Evolutionary conservation across 1,284 basidiomycete species (phyloP).

Genomic region (Melampsora americana): DNA sequence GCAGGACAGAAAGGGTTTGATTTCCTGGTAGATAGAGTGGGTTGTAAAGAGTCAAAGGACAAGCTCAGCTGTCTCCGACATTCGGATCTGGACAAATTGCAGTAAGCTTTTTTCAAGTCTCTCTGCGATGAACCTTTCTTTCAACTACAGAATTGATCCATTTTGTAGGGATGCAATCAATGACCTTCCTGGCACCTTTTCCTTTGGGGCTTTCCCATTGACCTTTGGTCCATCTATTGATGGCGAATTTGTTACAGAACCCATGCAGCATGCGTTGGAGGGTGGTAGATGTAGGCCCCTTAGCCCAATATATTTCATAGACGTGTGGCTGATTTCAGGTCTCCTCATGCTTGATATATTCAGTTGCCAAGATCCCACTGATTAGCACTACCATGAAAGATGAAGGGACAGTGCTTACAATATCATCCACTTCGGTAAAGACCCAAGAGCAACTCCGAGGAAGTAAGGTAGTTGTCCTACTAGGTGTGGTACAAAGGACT

Average conservation of each 20-base stretch:
- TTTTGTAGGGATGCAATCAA: conserved; percentile 24
- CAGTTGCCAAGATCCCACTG: conserved; percentile 30
- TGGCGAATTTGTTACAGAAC: conserved; percentile 31
- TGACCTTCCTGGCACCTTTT: conserved; percentile 31
- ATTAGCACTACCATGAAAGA: conserved; percentile 16
- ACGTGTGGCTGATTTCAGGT: neutral
- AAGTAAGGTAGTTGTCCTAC: conserved; percentile 5
- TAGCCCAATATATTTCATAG: neutral
- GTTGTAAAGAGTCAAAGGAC: conserved; percentile 7
- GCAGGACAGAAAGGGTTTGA: conserved; percentile 32
- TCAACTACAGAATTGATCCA: neutral
- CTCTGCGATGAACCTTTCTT: neutral
- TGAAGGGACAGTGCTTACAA: conserved; percentile 33
- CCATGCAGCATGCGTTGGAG: conserved; percentile 13
- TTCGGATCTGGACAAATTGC: conserved; percentile 16
- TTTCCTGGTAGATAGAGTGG: conserved; percentile 8
- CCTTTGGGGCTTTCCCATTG: conserved; percentile 28
- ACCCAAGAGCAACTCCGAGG: conserved; percentile 23
- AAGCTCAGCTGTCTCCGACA: conserved; percentile 28
- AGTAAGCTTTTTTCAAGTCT: conserved; percentile 27
- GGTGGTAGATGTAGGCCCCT: conserved; percentile 24
- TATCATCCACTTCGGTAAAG: conserved; percentile 14
- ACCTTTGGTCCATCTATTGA: conserved; percentile 26
- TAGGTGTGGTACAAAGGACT: too few relatives aligned
- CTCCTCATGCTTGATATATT: neutral